These are phyloP conservation scores for Cryptosporidium muris DNA, from an alignment of 169 alveolate species.

Conservation along the genomic window DNA sequence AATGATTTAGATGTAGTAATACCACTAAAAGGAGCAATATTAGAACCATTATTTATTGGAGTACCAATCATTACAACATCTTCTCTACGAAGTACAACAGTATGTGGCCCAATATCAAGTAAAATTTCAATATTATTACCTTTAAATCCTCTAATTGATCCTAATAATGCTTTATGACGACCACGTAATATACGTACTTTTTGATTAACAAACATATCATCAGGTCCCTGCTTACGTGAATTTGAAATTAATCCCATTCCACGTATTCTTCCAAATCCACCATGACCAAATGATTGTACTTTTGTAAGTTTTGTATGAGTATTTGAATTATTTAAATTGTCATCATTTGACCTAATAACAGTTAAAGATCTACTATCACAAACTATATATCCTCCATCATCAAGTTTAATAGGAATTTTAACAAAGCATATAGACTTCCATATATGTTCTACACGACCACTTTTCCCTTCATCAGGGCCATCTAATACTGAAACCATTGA, in stretches of 20 bases:
- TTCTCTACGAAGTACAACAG: slow-evolving; percentile 53
- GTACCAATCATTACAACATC: slow-evolving; percentile 41
- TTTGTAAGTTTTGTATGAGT: background rate
- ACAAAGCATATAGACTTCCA: slow-evolving; percentile 69
- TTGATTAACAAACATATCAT: slow-evolving; percentile 37
- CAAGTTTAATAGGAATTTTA: slow-evolving; percentile 42
- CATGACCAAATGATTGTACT: background rate
- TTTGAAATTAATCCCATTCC: slow-evolving; percentile 45
- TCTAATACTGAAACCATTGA: slow-evolving; percentile 51
- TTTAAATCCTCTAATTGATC: slow-evolving; percentile 57
- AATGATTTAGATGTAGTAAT: slow-evolving; percentile 5
- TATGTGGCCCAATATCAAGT: slow-evolving; percentile 65
- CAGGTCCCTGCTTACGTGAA: slow-evolving; percentile 58
- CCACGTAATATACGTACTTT: slow-evolving; percentile 49
- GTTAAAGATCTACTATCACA: slow-evolving; percentile 49
- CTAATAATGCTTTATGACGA: slow-evolving; percentile 51
- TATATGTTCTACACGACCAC: slow-evolving; percentile 63
- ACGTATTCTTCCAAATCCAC: slow-evolving; percentile 11
- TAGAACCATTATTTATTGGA: slow-evolving; percentile 2
- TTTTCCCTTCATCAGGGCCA: slow-evolving; percentile 47
- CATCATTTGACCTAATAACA: slow-evolving; percentile 27
- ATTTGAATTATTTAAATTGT: slow-evolving; percentile 1
- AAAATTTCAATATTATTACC: slow-evolving; percentile 61
- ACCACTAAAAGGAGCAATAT: slow-evolving; percentile 37
- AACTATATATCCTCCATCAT: slow-evolving; percentile 51